A percentile compares a stretch with the other conserved stretches of the same genome.
Evolutionary conservation across 352 stramenopile species (phyloP).

Genomic region (Globisporangium parvum): DNA sequence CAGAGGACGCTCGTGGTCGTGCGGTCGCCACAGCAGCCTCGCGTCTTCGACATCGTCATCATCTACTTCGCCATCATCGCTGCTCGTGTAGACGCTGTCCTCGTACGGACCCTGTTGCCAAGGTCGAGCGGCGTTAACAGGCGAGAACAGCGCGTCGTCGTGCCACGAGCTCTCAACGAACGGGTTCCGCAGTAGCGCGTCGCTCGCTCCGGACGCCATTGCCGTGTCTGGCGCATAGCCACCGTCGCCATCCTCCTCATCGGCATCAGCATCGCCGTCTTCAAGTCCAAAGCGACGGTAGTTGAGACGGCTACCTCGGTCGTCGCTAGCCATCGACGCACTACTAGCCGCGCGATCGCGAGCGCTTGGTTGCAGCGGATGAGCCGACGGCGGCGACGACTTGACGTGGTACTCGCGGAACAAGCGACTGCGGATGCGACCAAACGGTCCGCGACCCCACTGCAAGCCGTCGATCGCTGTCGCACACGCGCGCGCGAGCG

Average conservation of each 20-base stretch:
- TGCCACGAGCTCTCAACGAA: conserved; percentile 2
- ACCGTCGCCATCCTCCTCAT: too few species aligned
- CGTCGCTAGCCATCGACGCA: not conserved
- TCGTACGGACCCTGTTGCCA: conserved; percentile 16
- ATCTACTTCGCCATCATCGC: conserved; percentile 15
- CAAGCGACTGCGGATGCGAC: conserved; percentile 61
- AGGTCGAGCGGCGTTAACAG: not conserved
- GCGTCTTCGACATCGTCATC: conserved; percentile 7
- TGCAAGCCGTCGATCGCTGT: conserved; percentile 60
- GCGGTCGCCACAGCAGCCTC: not conserved
- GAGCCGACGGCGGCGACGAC: conserved; percentile 18
- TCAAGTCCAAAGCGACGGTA: too few species aligned
- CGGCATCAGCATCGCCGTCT: too few species aligned
- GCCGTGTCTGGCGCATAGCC: not conserved
- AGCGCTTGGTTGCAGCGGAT: conserved; percentile 6
- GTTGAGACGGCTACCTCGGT: not conserved
- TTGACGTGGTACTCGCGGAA: conserved; percentile 83
- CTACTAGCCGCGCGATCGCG: not conserved
- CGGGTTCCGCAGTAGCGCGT: conserved; percentile 2
- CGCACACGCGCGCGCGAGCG: conserved; percentile 48
- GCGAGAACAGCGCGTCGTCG: not conserved
- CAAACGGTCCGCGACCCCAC: conserved; percentile 58
- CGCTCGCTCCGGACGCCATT: too few species aligned
- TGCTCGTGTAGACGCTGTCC: conserved; percentile 23
- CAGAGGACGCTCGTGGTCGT: not conserved